Evolutionary conservation across 2,329 filamentous ascomycete genomes (phyloP), one percentile per base, ranked within the genome.

Genomic region (Botryotinia calthae): DNA sequence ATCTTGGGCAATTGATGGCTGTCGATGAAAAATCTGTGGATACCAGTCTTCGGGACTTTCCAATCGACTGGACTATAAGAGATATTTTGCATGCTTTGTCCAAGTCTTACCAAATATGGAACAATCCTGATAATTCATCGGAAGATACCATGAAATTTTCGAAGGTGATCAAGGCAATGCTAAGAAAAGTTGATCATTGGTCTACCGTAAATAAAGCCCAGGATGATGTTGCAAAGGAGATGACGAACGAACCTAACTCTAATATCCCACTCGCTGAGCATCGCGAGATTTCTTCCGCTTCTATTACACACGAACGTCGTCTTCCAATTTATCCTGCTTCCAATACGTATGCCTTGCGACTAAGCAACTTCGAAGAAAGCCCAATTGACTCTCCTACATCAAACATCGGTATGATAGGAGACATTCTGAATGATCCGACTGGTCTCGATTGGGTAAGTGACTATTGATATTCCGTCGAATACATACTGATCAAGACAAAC

Each of bases 61-160:
- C 69, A 20, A 63, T 78, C 20, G 70, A 71, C 48, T 76, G 76
- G 74, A 74, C 68, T n/a, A 67, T 73, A 31, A 75, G 76, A 37
- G 75, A 77, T 18, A 75, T 79, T 72, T 54, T 76, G 4, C 40
- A 74, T 25, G 71, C 74, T 16, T 59, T 79, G 10, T 61, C 75
- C 37, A 72, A 67, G 14, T 76, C 74, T 20, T 75, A 76, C 42
- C n/a, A 72, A 10, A 76, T 79, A n/a, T 79, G 76, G 76, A 67
- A 75, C 25, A 62, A 74, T 14, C 40, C 61, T 14, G 75, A 74
- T 14, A 16, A 61, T 14, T 48, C 63, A 9, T 78, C 75, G 16
- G 74, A 72, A 48, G 78, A 79, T n/a, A 76, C 75, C 10, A 51
- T 71, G 4, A 78, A 76, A 64, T 77, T 76, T 46, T 73, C 75